A percentile compares a stretch with the other conserved stretches of the same genome.
These are phyloP conservation scores for Penicillium janthinellum DNA, from an alignment of 2,329 filamentous ascomycete genomes.

Conservation along the genomic window DNA sequence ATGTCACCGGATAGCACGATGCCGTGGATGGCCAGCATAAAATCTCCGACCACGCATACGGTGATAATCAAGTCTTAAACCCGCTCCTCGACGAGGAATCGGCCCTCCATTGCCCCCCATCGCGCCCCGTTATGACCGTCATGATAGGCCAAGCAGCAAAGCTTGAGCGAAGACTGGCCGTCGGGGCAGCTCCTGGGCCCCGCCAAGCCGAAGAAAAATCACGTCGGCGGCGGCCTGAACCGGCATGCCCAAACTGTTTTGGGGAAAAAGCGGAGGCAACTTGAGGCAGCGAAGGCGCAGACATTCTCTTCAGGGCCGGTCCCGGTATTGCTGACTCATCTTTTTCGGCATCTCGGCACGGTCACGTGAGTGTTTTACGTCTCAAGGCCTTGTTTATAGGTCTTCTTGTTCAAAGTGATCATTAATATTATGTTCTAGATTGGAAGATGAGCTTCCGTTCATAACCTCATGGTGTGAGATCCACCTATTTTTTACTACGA, in stretches of 20 bases:
- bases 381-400: no score
- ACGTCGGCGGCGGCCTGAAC: constrained; percentile 14
- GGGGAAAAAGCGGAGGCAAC: not conserved
- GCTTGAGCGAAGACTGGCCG: constrained; percentile 1
- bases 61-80: constrained; percentile 15
- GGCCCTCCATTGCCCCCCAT: not conserved
- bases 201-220: not conserved
- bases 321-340: not conserved
- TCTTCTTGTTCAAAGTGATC: no score
- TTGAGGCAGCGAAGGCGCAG: not conserved
- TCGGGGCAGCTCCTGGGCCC: not conserved
- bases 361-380: not conserved
- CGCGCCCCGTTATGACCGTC: not conserved
- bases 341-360: constrained; percentile 4
- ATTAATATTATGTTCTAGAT: no score
- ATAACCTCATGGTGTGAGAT: no score
- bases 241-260: constrained; percentile 5
- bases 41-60: constrained; percentile 11
- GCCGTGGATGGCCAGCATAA: constrained; percentile 13
- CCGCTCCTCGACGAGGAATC: constrained; percentile 1
- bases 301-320: not conserved
- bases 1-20: constrained; percentile 7
- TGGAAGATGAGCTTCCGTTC: no score
- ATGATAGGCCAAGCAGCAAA: constrained; percentile 9
- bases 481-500: no score